phyloP scores from a whole-genome alignment of 1,139 yeast species.

The Pichia sp. region DNA sequence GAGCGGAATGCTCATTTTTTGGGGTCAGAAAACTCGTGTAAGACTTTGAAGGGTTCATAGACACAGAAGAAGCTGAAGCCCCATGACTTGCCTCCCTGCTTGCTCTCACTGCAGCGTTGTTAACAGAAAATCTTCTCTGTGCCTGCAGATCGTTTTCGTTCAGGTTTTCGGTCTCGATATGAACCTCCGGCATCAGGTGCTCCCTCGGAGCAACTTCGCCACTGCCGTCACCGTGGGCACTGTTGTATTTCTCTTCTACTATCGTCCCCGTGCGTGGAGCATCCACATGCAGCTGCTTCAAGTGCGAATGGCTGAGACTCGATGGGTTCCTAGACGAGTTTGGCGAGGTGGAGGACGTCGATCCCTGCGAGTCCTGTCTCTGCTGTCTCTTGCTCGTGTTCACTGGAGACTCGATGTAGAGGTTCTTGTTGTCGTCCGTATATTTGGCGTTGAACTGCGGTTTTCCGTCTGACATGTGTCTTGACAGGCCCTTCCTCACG shows the following conservation, averaged over 20 bases:
- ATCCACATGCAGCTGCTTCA: neutral
- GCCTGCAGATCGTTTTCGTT: neutral
- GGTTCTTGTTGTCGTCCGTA: conserved; percentile 14
- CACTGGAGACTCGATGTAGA: conserved; percentile 5
- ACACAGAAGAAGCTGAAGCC: neutral
- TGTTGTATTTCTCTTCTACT: neutral
- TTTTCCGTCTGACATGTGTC: neutral
- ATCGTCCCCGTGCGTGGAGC: conserved; percentile 1
- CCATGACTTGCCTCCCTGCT: neutral
- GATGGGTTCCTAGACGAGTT: conserved; percentile 26
- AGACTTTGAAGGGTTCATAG: conserved; percentile 10
- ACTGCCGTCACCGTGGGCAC: neutral
- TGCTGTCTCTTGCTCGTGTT: conserved; percentile 1
- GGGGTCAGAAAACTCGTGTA: neutral
- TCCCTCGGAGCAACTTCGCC: too few relatives aligned
- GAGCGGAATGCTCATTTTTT: neutral
- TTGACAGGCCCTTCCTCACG: neutral
- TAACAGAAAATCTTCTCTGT: neutral
- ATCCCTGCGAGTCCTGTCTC: conserved; percentile 21
- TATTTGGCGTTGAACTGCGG: conserved; percentile 23
- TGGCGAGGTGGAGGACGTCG: conserved; percentile 26
- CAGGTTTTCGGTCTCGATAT: neutral
- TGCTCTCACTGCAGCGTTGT: neutral
- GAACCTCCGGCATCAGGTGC: neutral
- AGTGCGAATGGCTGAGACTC: neutral